Evolutionary conservation across 179 eudicot species (phyloP), one percentile per base, ranked within the genome.

Genomic region (Dionaea muscipula): DNA sequence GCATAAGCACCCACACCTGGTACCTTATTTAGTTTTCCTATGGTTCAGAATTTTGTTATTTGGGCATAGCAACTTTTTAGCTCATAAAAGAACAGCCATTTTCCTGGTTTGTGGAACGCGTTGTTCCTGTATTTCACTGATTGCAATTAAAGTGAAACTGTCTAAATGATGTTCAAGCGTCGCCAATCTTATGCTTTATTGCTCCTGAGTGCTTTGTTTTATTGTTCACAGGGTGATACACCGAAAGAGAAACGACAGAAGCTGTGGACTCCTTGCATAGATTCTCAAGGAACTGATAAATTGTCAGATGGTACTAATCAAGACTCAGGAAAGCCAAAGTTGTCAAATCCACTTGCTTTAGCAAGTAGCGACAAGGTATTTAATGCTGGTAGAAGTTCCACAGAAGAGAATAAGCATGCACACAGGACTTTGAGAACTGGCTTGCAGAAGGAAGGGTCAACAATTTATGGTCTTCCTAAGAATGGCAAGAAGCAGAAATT

Each of bases 401-500:
- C 45, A 64, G 77, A 67, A 21, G 85, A 67, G 56, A 78, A 53
- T 53, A 76, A 80, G 72, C 72, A 51, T 33, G 60, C 72, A 36
- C 80, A 55, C 33, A 70, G 80, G 75, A 73, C 90, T 21, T 50
- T 53, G 76, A 76, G 89, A 56, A 67, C 81, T 62, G 86, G 86
- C 45, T 67, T 71, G 60, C 85, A 79, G 57, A 94, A 80, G 65
- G 94, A 81, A 68, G 83, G 84, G 16, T 78, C 94, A 25, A 77
- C 79, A 69, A 61, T 87, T 63, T 83, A 89, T 62, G 99, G 99
- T 49, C 82, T 94, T 50, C 96, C 99, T 22, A 89, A 81, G 64
- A 96, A 96, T 41, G 99, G 96, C 27, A 94, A 85, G 80, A 94
- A 75, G 55, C 75, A 75, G 45, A 94, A 89, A 56, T 94, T 93